Percentiles rank a stretch among this genome's conserved stretches.
phyloP scores from a whole-genome alignment of 495 filamentous ascomycete species.

The Penicillium psychrofluorescens region DNA sequence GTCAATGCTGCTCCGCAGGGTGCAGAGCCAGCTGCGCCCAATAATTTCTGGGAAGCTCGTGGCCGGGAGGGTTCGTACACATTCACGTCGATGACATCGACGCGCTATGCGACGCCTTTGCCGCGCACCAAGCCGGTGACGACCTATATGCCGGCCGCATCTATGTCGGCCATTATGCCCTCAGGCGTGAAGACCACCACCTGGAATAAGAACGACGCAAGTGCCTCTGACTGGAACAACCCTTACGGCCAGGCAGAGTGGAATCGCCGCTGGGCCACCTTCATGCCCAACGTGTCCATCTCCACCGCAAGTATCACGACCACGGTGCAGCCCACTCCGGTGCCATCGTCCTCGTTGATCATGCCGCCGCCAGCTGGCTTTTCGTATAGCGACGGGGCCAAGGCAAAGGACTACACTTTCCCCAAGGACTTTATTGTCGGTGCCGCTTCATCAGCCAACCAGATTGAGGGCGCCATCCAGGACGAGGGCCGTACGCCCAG shows the following conservation, averaged over 20 bases:
- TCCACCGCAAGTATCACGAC: constrained; percentile 7
- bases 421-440: constrained; percentile 45
- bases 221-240: constrained; percentile 1
- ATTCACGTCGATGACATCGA: too few relatives aligned
- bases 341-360: constrained; percentile 27
- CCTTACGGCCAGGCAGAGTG: constrained; percentile 2
- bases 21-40: too few relatives aligned
- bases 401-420: constrained; percentile 11
- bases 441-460: constrained; percentile 40
- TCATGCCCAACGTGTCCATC: constrained; percentile 1
- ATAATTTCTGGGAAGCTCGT: too few relatives aligned
- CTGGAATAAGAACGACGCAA: constrained; percentile 1
- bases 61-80: too few relatives aligned
- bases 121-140: too few relatives aligned
- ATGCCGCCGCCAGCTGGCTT: constrained; percentile 27
- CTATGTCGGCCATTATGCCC: too few relatives aligned
- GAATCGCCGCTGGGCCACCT: constrained; percentile 1
- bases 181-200: background rate
- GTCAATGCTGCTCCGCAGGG: too few relatives aligned
- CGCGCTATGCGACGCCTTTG: too few relatives aligned
- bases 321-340: constrained; percentile 25
- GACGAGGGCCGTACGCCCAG: constrained; percentile 37
- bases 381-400: constrained; percentile 13
- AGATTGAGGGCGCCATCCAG: constrained; percentile 41
- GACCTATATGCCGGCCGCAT: too few relatives aligned